Evolutionary conservation across 768 basidiomycete species (phyloP), one percentile per base, ranked within the genome.

Genomic region (Leccinum variicolor): DNA sequence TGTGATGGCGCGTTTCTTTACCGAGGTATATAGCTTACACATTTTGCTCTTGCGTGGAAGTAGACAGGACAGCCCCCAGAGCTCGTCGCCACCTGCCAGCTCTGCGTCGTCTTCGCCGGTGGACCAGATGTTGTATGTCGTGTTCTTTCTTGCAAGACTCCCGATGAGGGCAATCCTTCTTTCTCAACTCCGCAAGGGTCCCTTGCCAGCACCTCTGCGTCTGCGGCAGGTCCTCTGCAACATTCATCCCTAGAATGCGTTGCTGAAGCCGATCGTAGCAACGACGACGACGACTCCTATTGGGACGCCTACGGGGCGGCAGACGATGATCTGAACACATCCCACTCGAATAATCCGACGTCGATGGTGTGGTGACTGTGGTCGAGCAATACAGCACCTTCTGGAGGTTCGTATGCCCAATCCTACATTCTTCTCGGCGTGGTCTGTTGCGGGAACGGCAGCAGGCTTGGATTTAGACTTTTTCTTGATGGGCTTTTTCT

Each of bases 101-200:
- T 61, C 62, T 50, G 68, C 51, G 31, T 75, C 70, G 47, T 73
- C 73, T 4, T 78, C 75, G 2, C 79, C 82, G 17, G 88, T 62
- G n/a, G 81, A 79, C 88, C 87, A 91, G 7, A 90, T 72, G 59
- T 89, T 87, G 59, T 83, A 89, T 0, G 77, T 72, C 3, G 76
- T 71, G 34, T 78, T 72, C 66, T 87, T 90, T 23, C 80, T 77
- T 11, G 77, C 73, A 19, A 91, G 57, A 3, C 69, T 70, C 0
- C 84, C 87, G 4, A 86, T 61, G 17, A 75, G 76, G 4, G 72
- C 23, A 84, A 61, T 15, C 75, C 76, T 31, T 85, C n/a, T n/a
- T n/a, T n/a, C n/a, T n/a, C n/a, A n/a, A n/a, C n/a, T n/a, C n/a
- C n/a, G n/a, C n/a, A n/a, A n/a, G n/a, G n/a, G n/a, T n/a, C n/a